Evolutionary conservation across 2,329 filamentous ascomycete genomes (phyloP), one percentile per base, ranked within the genome.

Genomic region (Fusarium neocosmosporiellum): DNA sequence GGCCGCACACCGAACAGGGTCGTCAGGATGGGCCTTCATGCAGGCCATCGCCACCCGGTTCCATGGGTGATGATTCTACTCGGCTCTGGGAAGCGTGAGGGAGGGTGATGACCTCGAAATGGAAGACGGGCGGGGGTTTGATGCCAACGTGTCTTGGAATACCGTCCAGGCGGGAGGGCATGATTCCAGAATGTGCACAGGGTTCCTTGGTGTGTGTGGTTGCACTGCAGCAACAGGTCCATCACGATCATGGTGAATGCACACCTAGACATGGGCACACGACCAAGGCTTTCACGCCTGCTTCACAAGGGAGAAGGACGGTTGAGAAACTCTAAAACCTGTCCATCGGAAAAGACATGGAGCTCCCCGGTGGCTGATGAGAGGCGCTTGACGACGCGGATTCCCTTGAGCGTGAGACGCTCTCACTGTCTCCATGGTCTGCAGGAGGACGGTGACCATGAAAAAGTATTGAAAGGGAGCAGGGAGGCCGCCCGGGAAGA

Each of bases 191-290:
- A 48, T 39, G 18, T 48, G 37, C 43, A 22, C 55, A 33, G n/a
- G 22, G 22, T 50, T 22, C 36, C 8, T 36, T 27, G 27, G 27
- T 24, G 41, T 53, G 59, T 59, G 53, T 68, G 63, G 70, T 73
- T 73, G 22, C 70, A 73, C 60, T 71, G 67, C 39, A 71, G 34
- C 55, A 60, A 41, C 29, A 20, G 46, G 20, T 33, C 22, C 36
- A 59, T 33, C 27, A 24, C 57, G 37, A 29, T 37, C 50, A 29
- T 13, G 16, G 43, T 31, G 46, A 50, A 31, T 50, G 18, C 11
- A 27, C 13, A 48, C 43, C 16, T 48, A 9, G 43, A 48, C 43
- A 48, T 29, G 46, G 46, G 60, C 62, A 66, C 58, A 58, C 63
- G 61, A 63, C 33, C 29, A 54, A 58, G 61, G 39, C 34, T n/a